Percentiles rank a stretch among this genome's conserved stretches.
Conservation (phyloP, 2,329 filamentous ascomycete genomes). For the Neophaeococcomyces aloes region DNA sequence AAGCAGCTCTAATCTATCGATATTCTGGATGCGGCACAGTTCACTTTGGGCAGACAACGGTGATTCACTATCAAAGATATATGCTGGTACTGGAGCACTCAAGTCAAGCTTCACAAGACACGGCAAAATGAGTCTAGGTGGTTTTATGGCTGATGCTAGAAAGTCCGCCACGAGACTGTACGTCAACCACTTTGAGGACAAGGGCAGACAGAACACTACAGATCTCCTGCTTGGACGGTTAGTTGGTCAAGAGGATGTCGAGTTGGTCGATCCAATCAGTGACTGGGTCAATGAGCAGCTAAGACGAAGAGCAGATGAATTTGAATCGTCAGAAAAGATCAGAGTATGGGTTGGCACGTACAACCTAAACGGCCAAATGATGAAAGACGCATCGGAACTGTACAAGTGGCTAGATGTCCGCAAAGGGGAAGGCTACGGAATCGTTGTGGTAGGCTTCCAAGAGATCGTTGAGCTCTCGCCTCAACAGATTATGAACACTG, state of each 20-base stretch:
- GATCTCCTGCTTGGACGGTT: constrained; percentile 81
- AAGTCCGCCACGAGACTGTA: constrained; percentile 92
- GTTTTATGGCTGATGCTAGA: constrained; percentile 84
- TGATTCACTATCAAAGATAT: constrained; percentile 86
- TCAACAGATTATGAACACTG: constrained; percentile 98
- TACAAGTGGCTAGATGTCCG: constrained; percentile 70
- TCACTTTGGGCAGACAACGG: constrained; percentile 96
- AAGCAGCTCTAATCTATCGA: constrained; percentile 38
- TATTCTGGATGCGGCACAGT: constrained; percentile 88
- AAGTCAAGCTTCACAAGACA: constrained; percentile 91
- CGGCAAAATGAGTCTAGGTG: constrained; percentile 91
- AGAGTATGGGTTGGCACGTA: constrained; percentile 82
- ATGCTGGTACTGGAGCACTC: constrained; percentile 87
- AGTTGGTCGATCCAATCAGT: constrained; percentile 87
- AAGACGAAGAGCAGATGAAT: constrained; percentile 54
- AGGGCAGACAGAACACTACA: constrained; percentile 84
- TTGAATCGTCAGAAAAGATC: constrained; percentile 62
- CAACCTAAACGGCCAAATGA: constrained; percentile 82
- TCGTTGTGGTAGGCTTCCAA: constrained; percentile 87
- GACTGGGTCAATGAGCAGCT: constrained; percentile 77
- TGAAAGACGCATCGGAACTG: constrained; percentile 68
- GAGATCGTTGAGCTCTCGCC: constrained; percentile 97
- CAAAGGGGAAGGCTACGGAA: constrained; percentile 60
- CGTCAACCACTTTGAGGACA: constrained; percentile 96
- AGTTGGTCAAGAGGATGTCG: constrained; percentile 71